Base-by-base conservation (phyloP, 345 rosid species). In the Punica granatum region DNA sequence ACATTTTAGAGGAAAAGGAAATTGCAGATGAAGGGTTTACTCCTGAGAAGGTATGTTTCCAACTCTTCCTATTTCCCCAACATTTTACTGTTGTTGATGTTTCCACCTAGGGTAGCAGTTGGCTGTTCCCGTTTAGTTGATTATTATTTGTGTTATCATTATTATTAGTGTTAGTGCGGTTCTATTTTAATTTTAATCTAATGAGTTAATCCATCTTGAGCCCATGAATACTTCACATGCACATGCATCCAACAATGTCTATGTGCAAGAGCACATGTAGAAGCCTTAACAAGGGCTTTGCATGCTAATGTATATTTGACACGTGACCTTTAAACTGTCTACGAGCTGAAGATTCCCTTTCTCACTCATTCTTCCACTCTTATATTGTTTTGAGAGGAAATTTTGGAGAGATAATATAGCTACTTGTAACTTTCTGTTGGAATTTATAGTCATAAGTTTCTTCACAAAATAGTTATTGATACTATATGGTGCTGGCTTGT, bases 11-110 rank as follows among this genome's bases (percentile, higher is more conserved):
- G 66, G 71, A 70, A 60, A 51, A 56, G 58, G 30, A 64, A 72
- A 51, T 39, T 67, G 63, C 14, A 51, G 67, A 48, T 42, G 63
- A 63, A 70, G 73, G 30, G 71, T 30, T 63, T 66, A 23, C 33
- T 42, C 48, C 61, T 49, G 54, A 68, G 41, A 73, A 63, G 80
- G 83, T 80, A 72, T 65, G n/a, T 15, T 25, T 43, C 59, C 64
- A 48, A 34, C 25, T 16, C 64, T 13, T 31, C 19, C 31, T 23
- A 54, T 66, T 36, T 14, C 25, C 54, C 10, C 41, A 16, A 31
- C 0, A 11, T 15, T 35, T 23, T 18, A 4, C 15, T 48, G 1
- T 49, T 18, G 21, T 33, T 46, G 28, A 18, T 18, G 28, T 51
- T 6, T 37, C 60, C 13, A 7, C 56, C 30, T 4, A 5, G 14